phyloP scores from a whole-genome alignment of 2,329 filamentous ascomycete genomes.

The Pseudogymnoascus sp. region DNA sequence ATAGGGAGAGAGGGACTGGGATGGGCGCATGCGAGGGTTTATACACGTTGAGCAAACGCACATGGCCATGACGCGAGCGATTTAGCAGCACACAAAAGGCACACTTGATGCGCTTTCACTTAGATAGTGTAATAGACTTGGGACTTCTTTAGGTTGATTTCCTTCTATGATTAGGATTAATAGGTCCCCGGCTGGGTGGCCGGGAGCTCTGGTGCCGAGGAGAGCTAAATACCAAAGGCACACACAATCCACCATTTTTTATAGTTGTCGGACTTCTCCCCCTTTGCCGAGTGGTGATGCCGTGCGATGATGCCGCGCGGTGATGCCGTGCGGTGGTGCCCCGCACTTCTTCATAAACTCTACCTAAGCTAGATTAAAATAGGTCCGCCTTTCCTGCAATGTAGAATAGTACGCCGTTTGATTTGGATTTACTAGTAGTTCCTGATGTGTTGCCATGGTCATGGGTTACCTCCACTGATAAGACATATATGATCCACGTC shows the following conservation, averaged over 20 bases:
- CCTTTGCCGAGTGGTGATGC: background rate
- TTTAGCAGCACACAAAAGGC: background rate
- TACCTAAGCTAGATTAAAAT: background rate
- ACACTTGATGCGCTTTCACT: conserved; percentile 8
- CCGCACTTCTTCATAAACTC: background rate
- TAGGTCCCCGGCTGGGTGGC: background rate
- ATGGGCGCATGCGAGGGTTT: conserved; percentile 2
- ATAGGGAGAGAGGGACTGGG: background rate
- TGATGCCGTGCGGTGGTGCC: background rate
- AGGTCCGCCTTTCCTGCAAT: background rate
- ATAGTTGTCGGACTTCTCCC: background rate
- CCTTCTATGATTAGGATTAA: background rate
- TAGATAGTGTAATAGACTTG: conserved; percentile 10
- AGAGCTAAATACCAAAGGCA: background rate
- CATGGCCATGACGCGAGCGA: conserved; percentile 4
- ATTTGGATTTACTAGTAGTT: background rate
- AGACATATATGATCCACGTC: background rate
- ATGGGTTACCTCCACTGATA: background rate
- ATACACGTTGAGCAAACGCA: conserved; percentile 7
- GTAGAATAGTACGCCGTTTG: background rate
- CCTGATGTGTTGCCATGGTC: background rate
- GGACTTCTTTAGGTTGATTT: background rate
- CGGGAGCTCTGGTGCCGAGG: background rate
- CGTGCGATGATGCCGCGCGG: background rate
- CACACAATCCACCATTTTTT: background rate